Conservation (phyloP, 257 asterid genomes). For the Solanum raphanifolium region DNA sequence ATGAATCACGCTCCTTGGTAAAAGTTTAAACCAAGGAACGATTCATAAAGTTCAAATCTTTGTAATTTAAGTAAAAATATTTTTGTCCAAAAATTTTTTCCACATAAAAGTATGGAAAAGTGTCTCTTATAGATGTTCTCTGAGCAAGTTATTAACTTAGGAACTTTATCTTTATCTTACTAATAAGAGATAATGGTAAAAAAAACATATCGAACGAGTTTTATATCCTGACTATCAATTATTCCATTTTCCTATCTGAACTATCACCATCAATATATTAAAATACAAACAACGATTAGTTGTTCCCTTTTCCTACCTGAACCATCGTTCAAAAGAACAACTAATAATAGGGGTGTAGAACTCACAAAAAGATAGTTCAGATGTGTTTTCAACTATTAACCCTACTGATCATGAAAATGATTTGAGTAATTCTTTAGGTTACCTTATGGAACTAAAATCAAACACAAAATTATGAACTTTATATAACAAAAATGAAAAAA, state of each 20-base stretch:
- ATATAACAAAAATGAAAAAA: neutral
- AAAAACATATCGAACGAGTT: neutral
- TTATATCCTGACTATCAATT: fast-evolving
- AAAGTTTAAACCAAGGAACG: neutral
- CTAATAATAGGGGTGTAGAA: fast-evolving
- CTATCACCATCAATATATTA: neutral
- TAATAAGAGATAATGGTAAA: neutral
- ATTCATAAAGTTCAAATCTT: neutral
- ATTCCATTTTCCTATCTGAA: fast-evolving
- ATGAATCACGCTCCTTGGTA: too few relatives aligned
- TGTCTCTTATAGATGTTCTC: neutral
- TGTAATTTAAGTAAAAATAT: too few relatives aligned
- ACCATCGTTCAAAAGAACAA: neutral
- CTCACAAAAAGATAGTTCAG: neutral
- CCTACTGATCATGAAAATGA: neutral
- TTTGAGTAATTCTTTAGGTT: neutral
- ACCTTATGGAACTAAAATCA: neutral
- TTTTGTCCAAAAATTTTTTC: neutral
- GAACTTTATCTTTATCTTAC: neutral
- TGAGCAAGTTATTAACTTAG: too few relatives aligned
- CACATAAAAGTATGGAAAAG: neutral
- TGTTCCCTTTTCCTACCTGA: too few relatives aligned
- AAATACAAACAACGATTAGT: neutral
- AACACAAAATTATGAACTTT: neutral
- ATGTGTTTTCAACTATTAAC: neutral